Evolutionary conservation across 2,329 filamentous ascomycete genomes (phyloP), one percentile per base, ranked within the genome.

Genomic region (Rutstroemia sydowiana): DNA sequence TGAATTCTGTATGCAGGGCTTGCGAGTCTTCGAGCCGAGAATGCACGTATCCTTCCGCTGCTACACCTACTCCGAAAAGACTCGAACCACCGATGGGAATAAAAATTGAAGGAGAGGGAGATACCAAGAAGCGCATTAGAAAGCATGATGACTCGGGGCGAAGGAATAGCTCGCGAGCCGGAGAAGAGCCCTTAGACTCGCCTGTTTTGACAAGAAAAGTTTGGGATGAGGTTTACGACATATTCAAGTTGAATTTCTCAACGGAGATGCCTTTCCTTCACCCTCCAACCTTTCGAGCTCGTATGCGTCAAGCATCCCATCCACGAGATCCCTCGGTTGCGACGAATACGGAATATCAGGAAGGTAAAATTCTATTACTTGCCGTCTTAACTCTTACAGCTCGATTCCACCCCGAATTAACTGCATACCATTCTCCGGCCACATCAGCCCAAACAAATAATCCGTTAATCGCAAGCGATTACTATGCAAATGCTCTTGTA

Each of bases 181-280:
- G 70, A 75, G 74, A 81, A 47, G 82, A 87, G 59, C 75, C 82
- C 1, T 70, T 88, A 26, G 76, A 83, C 20, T 75, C 79, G 3
- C 72, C 74, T 0, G 74, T 85, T 47, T 70, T 89, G 23, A 87
- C 81, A 1, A 73, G 77, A 30, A 72, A 80, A 45, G 68, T 87
- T 4, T 89, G 85, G 85, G 76, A 77, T 37, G 79, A 87, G 61
- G 69, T 88, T 34, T 84, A 86, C 59, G 79, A 80, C 59, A 79
- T 87, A 26, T 88, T 84, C 66, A 81, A 84, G 60, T 72, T 82
- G 39, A 84, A 89, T 63, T 88, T 84, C 64, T 81, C 82, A 0
- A 82, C 84, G 1, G 85, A 88, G 63, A 73, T 89, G 36, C 81
- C 85, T 0, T 89, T 89, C 61, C 66, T 89, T 7, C 85, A 88